Conservation (phyloP, 2,329 filamentous ascomycete genomes). For the Diaporthe nobilis region DNA sequence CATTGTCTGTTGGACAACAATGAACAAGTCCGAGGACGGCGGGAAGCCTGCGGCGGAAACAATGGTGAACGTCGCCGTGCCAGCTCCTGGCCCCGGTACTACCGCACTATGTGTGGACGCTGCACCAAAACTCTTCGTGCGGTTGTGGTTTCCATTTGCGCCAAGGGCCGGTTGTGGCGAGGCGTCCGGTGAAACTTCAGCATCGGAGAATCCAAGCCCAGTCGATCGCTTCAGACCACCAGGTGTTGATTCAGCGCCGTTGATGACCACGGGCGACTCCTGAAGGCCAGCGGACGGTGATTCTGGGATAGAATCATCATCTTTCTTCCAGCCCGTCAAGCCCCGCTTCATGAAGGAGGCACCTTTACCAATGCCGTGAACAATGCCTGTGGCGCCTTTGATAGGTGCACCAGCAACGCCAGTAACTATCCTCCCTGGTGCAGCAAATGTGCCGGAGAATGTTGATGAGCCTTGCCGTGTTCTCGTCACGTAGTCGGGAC, state of each 20-base stretch:
- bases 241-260: conserved; percentile 55
- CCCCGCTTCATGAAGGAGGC: conserved; percentile 92
- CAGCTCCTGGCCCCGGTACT: conserved; percentile 72
- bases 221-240: conserved; percentile 58
- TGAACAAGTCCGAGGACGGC: conserved; percentile 81
- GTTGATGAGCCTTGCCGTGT: conserved; percentile 91
- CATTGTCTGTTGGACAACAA: conserved; percentile 77
- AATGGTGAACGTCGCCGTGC: conserved; percentile 85
- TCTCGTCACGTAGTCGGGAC: conserved; percentile 90
- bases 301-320: conserved; percentile 58
- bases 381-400: conserved; percentile 83
- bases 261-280: conserved; percentile 54
- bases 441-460: conserved; percentile 90
- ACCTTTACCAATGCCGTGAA: conserved; percentile 87
- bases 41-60: conserved; percentile 85
- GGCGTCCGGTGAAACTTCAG: conserved; percentile 47
- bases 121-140: conserved; percentile 72
- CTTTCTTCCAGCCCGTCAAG: conserved; percentile 80
- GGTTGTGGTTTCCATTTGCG: conserved; percentile 55
- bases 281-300: conserved; percentile 34
- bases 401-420: conserved; percentile 89
- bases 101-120: conserved; percentile 77
- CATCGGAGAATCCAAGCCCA: conserved; percentile 53
- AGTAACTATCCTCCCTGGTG: conserved; percentile 89
- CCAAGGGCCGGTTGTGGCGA: conserved; percentile 55